Evolutionary conservation across 1,284 basidiomycete genomes (phyloP), one percentile per base, ranked within the genome.

Genomic region (Naganishia albida): DNA sequence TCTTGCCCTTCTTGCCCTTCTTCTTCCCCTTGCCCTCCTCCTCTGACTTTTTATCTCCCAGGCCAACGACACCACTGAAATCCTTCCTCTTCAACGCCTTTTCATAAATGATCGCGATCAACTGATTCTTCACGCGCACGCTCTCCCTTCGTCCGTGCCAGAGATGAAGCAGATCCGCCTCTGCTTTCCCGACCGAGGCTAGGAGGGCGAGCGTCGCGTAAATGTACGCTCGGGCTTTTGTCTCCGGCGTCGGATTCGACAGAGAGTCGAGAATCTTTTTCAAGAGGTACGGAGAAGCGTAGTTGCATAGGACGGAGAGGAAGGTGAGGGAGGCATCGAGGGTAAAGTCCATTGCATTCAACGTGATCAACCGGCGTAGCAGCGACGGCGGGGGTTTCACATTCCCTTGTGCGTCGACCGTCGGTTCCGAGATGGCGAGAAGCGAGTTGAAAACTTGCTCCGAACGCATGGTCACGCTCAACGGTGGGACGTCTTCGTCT

Each of bases 31-130:
- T 46, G 6, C 55, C 53, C 6, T 70, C 68, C 65, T 72, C 72
- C 77, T 25, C 75, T n/a, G n/a, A n/a, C 70, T 38, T 71, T 68
- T 56, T 74, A 42, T 18, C 51, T 51, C 42, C 40, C 38, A 39
- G 46, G 42, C 26, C 43, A 77, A 72, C 62, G 2, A 91, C 82
- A 0, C 91, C 92, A 0, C 89, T 89, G 65, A 88, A 87, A 75
- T 96, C 92, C 73, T 87, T 88, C 28, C 91, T 82, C 74, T 88
- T 88, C 46, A 96, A 80, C 0, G 93, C 88, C 77, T 96, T 96
- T 75, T 93, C 89, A 73, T 94, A 97, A 62, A 96, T 89, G 0
- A 88, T 82, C 46, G 88, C 84, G 82, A 89, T 91, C 16, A 93
- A 82, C 76, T 88, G 86, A 4, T 85, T 83, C 18, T 88, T 85